Evolutionary conservation across 2,329 filamentous ascomycete genomes (phyloP), one percentile per base, ranked within the genome.

Genomic region (Neopestalotiopsis rosae): DNA sequence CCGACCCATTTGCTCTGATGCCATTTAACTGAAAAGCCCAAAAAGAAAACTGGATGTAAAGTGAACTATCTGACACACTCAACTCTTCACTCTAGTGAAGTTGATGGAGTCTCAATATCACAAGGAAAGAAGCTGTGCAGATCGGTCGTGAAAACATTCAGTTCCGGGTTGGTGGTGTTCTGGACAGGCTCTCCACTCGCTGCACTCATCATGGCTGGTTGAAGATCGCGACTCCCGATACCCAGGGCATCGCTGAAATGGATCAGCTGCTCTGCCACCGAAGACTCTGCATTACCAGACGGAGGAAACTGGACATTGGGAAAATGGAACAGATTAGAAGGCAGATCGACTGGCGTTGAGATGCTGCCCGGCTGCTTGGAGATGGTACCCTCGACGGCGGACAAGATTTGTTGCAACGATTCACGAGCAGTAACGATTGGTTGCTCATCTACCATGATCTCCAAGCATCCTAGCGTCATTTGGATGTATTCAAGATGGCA

Each of bases 131-230:
- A 77, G 42, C 74, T 76, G 66, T 73, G 74, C 49, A 77, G 42
- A 40, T 77, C 76, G 7, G 76, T 77, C 3, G 76, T 77, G 28
- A 77, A 57, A 1, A 77, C 74, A 30, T 77, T 76, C 66, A 75
- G 72, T 64, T 74, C 70, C 30, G 74, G 66, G 12, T 70, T 49
- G 14, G 70, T 57, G 34, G 69, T 68, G 30, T 70, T 68, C n/a
- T 68, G 63, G 10, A 67, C 32, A 3, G 63, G 24, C 4, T 68
- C 2, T 3, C 67, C 68, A 1, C n/a, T 45, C 1, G 61, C 42
- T 20, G 67, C 14, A 2, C 58, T 68, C 2, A 52, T 45, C 52
- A 67, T 67, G 14, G 63, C 24, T 13, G 68, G 45, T 40, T 65
- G 30, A 49, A 52, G n/a, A 68, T 65, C 45, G 61, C 61, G 62